phyloP scores from a whole-genome alignment of 2,329 filamentous ascomycete species.

The Cercospora sp. region DNA sequence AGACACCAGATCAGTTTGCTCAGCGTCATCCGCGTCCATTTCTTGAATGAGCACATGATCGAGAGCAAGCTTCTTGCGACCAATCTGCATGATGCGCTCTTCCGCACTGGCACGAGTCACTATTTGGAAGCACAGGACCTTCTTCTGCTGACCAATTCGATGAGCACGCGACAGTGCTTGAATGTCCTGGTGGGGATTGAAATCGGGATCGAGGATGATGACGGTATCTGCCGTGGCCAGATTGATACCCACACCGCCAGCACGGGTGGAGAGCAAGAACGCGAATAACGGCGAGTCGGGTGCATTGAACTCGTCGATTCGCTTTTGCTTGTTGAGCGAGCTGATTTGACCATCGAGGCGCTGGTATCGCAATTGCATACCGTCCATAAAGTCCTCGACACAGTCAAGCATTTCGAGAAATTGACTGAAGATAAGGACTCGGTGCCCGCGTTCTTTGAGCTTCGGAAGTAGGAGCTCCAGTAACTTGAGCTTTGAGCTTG shows the following conservation, averaged over 20 bases:
- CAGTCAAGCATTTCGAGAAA: conserved; percentile 86
- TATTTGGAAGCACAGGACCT: conserved; percentile 91
- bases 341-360: conserved; percentile 84
- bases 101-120: conserved; percentile 87
- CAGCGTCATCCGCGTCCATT: conserved; percentile 81
- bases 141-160: conserved; percentile 93
- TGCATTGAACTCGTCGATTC: conserved; percentile 91
- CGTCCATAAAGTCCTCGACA: conserved; percentile 84
- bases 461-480: conserved; percentile 85
- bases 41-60: conserved; percentile 93
- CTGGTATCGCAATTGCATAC: conserved; percentile 69
- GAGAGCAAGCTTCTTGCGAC: conserved; percentile 91
- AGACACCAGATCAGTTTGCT: conserved; percentile 76
- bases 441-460: conserved; percentile 78
- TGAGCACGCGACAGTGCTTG: conserved; percentile 93
- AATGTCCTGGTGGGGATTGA: conserved; percentile 97
- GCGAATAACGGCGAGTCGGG: conserved; percentile 80
- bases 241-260: conserved; percentile 96
- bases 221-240: conserved; percentile 95
- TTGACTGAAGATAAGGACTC: conserved; percentile 93
- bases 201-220: conserved; percentile 95
- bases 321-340: conserved; percentile 85
- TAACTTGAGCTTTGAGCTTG: conserved; percentile 83
- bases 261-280: conserved; percentile 89
- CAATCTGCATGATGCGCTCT: conserved; percentile 94